A percentile compares a stretch with the other conserved stretches of the same genome.
Conservation (phyloP, 2,329 filamentous ascomycete genomes). For the Penicillium sp. region DNA sequence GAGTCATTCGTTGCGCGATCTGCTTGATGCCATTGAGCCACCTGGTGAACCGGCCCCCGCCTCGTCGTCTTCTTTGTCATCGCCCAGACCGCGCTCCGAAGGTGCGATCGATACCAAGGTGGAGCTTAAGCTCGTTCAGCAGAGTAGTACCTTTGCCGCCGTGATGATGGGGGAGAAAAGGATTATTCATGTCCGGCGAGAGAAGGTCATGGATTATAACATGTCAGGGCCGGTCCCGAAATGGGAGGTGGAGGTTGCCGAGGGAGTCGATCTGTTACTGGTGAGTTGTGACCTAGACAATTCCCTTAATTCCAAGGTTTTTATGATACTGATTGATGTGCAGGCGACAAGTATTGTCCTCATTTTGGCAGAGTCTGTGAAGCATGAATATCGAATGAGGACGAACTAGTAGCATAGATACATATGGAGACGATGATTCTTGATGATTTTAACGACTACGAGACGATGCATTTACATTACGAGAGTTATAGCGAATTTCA, state of each 20-base stretch:
- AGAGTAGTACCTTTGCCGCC: slow-evolving; percentile 4
- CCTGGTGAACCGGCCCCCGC: slow-evolving; percentile 22
- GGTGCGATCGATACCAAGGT: slow-evolving; percentile 8
- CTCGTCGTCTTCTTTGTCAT: slow-evolving; percentile 3
- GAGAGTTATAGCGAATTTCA: background rate
- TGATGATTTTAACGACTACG: background rate
- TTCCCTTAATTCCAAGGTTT: too few species aligned
- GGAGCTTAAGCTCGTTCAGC: slow-evolving; percentile 17
- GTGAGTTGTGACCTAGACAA: slow-evolving; percentile 10
- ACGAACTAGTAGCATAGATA: slow-evolving; percentile 1
- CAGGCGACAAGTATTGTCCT: slow-evolving; percentile 23
- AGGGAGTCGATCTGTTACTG: slow-evolving; percentile 25
- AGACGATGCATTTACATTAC: background rate
- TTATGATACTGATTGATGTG: background rate
- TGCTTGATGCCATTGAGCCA: slow-evolving; percentile 24
- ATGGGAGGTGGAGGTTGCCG: slow-evolving; percentile 24
- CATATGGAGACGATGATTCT: background rate
- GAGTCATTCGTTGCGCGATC: slow-evolving; percentile 17
- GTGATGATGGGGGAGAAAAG: slow-evolving; percentile 21
- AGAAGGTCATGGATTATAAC: slow-evolving; percentile 14
- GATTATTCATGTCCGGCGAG: slow-evolving; percentile 18
- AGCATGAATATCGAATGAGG: slow-evolving; percentile 13
- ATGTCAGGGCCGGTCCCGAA: slow-evolving; percentile 10
- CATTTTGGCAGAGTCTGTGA: slow-evolving; percentile 20
- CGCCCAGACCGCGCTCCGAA: slow-evolving; percentile 10